These are phyloP conservation scores for Strobilomyces confusus DNA, from an alignment of 768 basidiomycete species.

Conservation along the genomic window DNA sequence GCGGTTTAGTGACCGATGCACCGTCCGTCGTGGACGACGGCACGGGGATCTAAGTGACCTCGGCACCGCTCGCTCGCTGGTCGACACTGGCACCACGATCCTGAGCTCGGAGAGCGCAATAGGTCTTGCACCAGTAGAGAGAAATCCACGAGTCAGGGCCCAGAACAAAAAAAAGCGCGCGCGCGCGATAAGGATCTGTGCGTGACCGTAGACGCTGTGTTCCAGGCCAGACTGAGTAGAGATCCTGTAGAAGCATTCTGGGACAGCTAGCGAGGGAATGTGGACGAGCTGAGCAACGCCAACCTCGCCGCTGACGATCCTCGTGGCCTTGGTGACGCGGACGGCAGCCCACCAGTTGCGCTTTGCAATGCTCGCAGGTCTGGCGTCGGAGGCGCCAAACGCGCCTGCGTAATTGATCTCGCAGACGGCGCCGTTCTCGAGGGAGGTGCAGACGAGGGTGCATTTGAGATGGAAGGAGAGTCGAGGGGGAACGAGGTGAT, in stretches of 20 bases:
- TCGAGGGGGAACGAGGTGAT: slow-evolving; percentile 75
- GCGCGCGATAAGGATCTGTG: slow-evolving; percentile 72
- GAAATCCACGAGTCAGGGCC: neutral
- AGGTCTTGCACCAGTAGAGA: slow-evolving; percentile 68
- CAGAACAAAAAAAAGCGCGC: slow-evolving; percentile 36
- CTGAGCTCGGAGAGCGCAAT: slow-evolving; percentile 78
- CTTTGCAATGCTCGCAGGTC: slow-evolving; percentile 51
- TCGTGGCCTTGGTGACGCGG: slow-evolving; percentile 78
- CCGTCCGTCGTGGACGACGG: neutral
- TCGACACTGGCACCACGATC: slow-evolving; percentile 48
- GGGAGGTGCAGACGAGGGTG: slow-evolving; percentile 74
- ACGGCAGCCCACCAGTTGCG: slow-evolving; percentile 82
- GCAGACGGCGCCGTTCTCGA: slow-evolving; percentile 79
- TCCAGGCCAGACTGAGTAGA: slow-evolving; percentile 66
- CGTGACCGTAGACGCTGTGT: slow-evolving; percentile 54
- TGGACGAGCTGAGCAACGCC: too few relatives aligned
- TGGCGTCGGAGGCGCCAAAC: slow-evolving; percentile 54
- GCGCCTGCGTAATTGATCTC: slow-evolving; percentile 79
- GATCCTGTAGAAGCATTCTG: too few relatives aligned
- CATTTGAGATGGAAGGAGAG: slow-evolving; percentile 81
- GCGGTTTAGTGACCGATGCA: neutral
- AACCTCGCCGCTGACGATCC: slow-evolving; percentile 71
- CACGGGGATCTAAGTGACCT: neutral
- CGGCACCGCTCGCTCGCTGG: neutral
- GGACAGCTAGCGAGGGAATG: too few relatives aligned